Evolutionary conservation across 148 eudicot genomes (phyloP).

Genomic region (Amaranthus cruentus): DNA sequence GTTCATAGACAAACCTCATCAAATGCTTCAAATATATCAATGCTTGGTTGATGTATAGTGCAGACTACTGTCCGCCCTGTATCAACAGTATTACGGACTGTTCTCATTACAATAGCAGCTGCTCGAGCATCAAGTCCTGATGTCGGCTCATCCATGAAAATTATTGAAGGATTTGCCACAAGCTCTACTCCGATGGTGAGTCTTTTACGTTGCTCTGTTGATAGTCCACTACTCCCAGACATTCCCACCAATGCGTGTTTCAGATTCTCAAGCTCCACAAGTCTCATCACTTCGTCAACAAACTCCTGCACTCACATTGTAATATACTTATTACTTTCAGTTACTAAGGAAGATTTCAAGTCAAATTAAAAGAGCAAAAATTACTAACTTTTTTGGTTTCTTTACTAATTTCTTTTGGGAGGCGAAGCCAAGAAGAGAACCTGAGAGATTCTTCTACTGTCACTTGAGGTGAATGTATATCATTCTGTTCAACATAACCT

Average conservation of each 20-base stretch:
- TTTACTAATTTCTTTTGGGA: constrained; percentile 50
- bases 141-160: constrained; percentile 97
- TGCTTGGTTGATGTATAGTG: constrained; percentile 96
- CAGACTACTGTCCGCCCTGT: constrained; percentile 97
- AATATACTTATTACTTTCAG: constrained; percentile 9
- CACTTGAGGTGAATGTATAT: constrained; percentile 92
- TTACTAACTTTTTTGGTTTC: constrained; percentile 53
- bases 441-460: constrained; percentile 74
- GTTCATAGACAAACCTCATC: constrained; percentile 58
- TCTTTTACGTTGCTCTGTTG: constrained; percentile 88
- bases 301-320: constrained; percentile 51
- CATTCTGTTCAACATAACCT: constrained; percentile 88
- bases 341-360: neutral
- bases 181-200: constrained; percentile 92
- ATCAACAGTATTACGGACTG: constrained; percentile 88
- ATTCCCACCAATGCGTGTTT: constrained; percentile 75
- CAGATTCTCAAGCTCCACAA: constrained; percentile 68
- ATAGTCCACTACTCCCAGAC: constrained; percentile 69
- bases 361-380: neutral
- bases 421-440: constrained; percentile 82
- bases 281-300: constrained; percentile 74
- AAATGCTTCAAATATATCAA: constrained; percentile 93
- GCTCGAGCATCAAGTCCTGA: constrained; percentile 99
- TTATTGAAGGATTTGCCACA: constrained; percentile 92
- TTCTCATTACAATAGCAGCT: constrained; percentile 93